Percentiles rank a stretch among this genome's conserved stretches.
Conservation (phyloP, 2,329 filamentous ascomycete genomes). For the Neopestalotiopsis sp. region DNA sequence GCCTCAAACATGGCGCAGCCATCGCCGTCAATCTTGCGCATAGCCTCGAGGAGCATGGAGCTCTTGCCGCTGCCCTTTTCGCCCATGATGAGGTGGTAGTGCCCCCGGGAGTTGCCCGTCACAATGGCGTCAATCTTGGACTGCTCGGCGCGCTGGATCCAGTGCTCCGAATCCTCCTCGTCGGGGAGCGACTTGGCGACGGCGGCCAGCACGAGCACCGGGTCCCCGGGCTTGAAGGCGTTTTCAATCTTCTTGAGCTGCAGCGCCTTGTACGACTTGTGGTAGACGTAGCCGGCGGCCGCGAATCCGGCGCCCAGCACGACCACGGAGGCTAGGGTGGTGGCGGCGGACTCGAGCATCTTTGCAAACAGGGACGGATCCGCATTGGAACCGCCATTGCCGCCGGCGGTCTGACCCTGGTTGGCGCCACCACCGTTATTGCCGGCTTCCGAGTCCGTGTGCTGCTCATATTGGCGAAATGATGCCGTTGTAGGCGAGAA, state of each 20-base stretch:
- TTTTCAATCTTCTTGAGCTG: conserved; percentile 92
- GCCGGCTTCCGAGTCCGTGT: not conserved
- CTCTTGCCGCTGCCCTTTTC: conserved; percentile 98
- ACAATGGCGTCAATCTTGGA: conserved; percentile 82
- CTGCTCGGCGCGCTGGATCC: conserved; percentile 88
- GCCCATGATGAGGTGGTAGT: conserved; percentile 90
- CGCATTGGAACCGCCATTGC: conserved; percentile 22
- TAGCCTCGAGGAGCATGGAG: conserved; percentile 88
- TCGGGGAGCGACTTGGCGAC: conserved; percentile 61
- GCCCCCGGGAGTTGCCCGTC: conserved; percentile 72
- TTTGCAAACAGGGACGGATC: conserved; percentile 53
- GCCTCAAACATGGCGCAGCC: conserved; percentile 96
- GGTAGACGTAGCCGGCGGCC: conserved; percentile 76
- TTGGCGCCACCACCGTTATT: too few relatives aligned
- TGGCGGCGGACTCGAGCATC: conserved; percentile 77
- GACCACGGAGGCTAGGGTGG: conserved; percentile 76
- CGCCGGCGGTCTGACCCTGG: not conserved
- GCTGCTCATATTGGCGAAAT: not conserved
- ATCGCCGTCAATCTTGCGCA: conserved; percentile 89
- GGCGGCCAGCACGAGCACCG: conserved; percentile 81
- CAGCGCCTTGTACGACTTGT: conserved; percentile 85
- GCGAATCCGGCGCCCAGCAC: conserved; percentile 71
- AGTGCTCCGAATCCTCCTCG: conserved; percentile 61
- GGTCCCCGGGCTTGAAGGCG: conserved; percentile 91
- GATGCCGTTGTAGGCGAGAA: not conserved